Base-by-base conservation (phyloP, 345 rosid species). In the Eutrema japonicum region DNA sequence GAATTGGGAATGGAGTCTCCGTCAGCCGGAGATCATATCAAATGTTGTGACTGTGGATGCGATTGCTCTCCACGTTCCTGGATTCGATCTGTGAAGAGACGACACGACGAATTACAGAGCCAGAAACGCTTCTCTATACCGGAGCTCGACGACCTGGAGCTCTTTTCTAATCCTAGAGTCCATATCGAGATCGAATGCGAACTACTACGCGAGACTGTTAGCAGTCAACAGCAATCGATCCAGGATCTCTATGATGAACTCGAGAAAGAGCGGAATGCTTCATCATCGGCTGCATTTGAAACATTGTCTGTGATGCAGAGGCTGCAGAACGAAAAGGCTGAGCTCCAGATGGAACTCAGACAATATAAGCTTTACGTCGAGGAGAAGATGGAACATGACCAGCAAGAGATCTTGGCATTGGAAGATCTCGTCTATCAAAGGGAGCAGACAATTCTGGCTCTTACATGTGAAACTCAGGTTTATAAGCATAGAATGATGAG, bases 401-500 rank as follows among this genome's bases (percentile, higher is more conserved):
- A 81, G 79, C 96, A 88, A 81, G 89, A 89, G 46, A 74, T 95
- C 68, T 75, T 82, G 50, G 83, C 84, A 10, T 79, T 87, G 47
- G 93, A 88, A 48, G 89, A 90, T 70, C 77, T 87, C 50, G 81
- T 95, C 10, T 64, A 86, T 0, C 96, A 84, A 73, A 90, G 82
- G 81, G 97, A 95, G 76, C 91, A 87, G 68, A 91, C 81, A 41
- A 83, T 95, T 71, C 80, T 66, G 86, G 79, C 99, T 48, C 85
- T 96, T 68, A 83, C 86, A 0, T 92, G 86, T 80, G 98, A 96
- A 71, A 84, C 77, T 37, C 94, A 86, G 82, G 98, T 98, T 65
- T 92, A 90, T 77, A 96, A 87, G 87, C 95, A 96, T 77, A 86
- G 97, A 66, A 86, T 92, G 99, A 71, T 96, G 91, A 92, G 99